phyloP scores from a whole-genome alignment of 1,284 basidiomycete species.

The Pseudozyma thailandica region DNA sequence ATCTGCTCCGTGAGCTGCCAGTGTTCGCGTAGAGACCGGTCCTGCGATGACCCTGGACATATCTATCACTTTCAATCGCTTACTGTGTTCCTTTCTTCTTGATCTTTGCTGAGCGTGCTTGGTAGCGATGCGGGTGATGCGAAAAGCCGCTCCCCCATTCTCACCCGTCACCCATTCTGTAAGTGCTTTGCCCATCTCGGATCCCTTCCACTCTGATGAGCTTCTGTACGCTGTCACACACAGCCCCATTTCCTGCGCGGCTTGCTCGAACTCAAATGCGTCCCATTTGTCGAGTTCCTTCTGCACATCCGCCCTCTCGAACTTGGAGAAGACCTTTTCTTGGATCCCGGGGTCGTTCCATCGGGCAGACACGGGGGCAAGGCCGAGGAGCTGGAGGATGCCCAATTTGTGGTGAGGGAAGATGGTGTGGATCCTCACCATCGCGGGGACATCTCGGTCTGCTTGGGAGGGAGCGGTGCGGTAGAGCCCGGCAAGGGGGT shows the following conservation, averaged over 20 bases:
- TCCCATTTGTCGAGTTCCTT: constrained; percentile 13
- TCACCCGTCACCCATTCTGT: constrained; percentile 15
- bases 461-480: background rate
- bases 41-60: constrained; percentile 37
- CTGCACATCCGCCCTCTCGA: constrained; percentile 5
- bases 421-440: constrained; percentile 38
- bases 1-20: constrained; percentile 74
- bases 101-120: background rate
- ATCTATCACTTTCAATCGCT: constrained; percentile 19
- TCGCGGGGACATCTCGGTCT: background rate
- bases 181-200: constrained; percentile 23
- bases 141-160: constrained; percentile 9
- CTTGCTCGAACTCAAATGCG: constrained; percentile 28
- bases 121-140: constrained; percentile 10
- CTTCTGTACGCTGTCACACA: constrained; percentile 37
- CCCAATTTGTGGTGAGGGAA: constrained; percentile 47
- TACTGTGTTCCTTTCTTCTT: background rate
- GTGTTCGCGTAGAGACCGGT: constrained; percentile 12
- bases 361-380: background rate
- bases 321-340: constrained; percentile 2
- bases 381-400: constrained; percentile 20
- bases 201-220: constrained; percentile 12
- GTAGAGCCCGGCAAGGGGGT: constrained; percentile 26
- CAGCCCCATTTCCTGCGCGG: constrained; percentile 19
- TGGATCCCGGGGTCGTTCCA: constrained; percentile 14